Percentiles rank a stretch among this genome's conserved stretches.
phyloP scores from a whole-genome alignment of 2,329 filamentous ascomycete species.

The Ascochyta fabae region DNA sequence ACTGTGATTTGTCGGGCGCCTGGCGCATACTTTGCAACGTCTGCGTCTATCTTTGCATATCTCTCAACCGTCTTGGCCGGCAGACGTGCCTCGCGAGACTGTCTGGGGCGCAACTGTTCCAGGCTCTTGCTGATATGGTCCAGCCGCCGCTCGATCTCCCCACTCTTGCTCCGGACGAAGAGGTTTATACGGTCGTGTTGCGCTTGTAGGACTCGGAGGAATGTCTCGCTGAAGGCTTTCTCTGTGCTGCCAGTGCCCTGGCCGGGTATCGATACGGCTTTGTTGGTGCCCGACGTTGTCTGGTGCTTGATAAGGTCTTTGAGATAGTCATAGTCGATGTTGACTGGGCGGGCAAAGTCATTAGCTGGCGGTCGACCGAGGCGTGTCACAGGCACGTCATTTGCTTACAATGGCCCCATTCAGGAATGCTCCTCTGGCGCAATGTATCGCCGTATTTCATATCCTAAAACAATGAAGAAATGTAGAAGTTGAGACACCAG shows the following conservation, averaged over 20 bases:
- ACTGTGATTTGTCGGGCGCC: too few relatives aligned
- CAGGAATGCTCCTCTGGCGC: constrained; percentile 76
- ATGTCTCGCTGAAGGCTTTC: constrained; percentile 71
- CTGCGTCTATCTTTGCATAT: constrained; percentile 59
- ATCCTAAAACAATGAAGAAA: constrained; percentile 21
- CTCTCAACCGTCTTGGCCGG: constrained; percentile 56
- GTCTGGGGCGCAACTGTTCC: constrained; percentile 38
- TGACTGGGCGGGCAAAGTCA: constrained; percentile 61
- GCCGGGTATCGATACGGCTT: constrained; percentile 76
- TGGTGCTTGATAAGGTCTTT: constrained; percentile 84
- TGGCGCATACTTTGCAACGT: constrained; percentile 52
- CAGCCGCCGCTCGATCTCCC: constrained; percentile 75
- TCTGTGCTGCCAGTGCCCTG: constrained; percentile 61
- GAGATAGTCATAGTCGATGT: constrained; percentile 87
- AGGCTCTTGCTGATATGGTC: constrained; percentile 51
- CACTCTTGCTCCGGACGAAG: constrained; percentile 80
- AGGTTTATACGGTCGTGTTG: constrained; percentile 80
- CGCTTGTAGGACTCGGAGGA: constrained; percentile 72
- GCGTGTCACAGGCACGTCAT: constrained; percentile 1
- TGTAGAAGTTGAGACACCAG: constrained; percentile 11
- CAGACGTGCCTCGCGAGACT: constrained; percentile 35
- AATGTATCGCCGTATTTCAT: constrained; percentile 83
- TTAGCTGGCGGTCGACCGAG: constrained; percentile 20
- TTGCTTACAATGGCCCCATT: constrained; percentile 76
- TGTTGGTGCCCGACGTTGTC: constrained; percentile 73